Evolutionary conservation across 805 yeast species (phyloP), one percentile per base, ranked within the genome.

Genomic region (Naumovozyma dairenensis): DNA sequence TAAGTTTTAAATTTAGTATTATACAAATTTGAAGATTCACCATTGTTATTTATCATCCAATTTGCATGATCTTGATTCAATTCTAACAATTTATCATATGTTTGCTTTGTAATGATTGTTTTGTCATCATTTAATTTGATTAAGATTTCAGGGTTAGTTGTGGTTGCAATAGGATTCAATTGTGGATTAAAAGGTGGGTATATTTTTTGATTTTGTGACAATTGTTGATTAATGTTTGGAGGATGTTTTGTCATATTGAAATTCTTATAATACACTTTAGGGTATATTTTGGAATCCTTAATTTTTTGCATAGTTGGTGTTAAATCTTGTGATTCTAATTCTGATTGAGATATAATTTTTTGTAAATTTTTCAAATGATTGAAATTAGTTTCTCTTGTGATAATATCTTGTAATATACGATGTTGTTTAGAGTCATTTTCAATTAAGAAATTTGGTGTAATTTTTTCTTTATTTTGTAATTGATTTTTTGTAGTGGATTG

Each of bases 81-180:
- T 25, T 38, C 41, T 17, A 42, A 40, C n/a, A 49, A 29, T 29
- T 48, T 48, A 34, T 53, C 58, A 37, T 47, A 50, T 9, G 50
- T 39, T n/a, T 49, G 51, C 34, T 48, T 51, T n/a, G 55, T 44
- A 28, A 50, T 24, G 32, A 43, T 39, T 27, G 44, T 45, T 6
- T 47, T 45, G 14, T 39, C 37, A 13, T 45, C 43, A 13, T 40
- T 39, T 13, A 48, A 48, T 25, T 40, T 42, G 6, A 53, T 49
- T 7, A 53, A 39, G 20, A 37, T 21, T 31, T 53, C 58, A 3
- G 50, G 53, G 21, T 48, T 45, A 17, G 48, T 35, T 8, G 54
- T 50, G 8, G 49, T 42, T 8, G 58, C 58, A n/a, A 38, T 34
- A 13, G 55, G 55, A 29, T 46, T 41, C 33, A 12, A 6, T 21